Base-by-base conservation (phyloP, 2,329 filamentous ascomycete species). In the Exophiala dermatitidis region DNA sequence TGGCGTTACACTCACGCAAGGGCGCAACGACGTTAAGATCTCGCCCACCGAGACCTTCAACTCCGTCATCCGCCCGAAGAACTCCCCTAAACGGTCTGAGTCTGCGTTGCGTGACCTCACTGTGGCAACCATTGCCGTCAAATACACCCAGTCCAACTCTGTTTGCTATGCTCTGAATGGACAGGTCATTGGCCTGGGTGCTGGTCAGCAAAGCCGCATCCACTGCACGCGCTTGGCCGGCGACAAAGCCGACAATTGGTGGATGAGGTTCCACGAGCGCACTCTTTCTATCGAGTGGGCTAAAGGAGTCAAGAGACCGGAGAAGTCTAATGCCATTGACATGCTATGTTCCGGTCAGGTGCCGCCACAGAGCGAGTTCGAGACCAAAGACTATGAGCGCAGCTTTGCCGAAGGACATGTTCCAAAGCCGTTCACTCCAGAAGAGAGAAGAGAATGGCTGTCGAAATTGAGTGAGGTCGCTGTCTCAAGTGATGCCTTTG, bases 231-330 rank as follows among this genome's bases (percentile, higher is more conserved):
- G 93, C 62, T 82, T 98, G 48, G 93, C 93, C 7, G 93, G 93
- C 56, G 91, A 97, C 77, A 98, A 98, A 79, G 89, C 90, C 46
- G 93, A 98, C 73, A 96, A 95, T 79, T 97, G 91, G 91, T 98
- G 91, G 93, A 86, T 98, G 79, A 87, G 93, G 66, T 97, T 97
- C 83, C 88, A 96, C 77, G 85, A 88, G 63, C 85, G 88, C 49
- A 88, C 93, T 8, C 79, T 97, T 46, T 79, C 77, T 67, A 85
- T 98, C 70, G 88, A 91, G 77, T 98, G 90, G 88, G 96, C 95
- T 81, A 91, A 93, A 76, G 91, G 93, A 65, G 89, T 87, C 68
- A 97, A 97, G 83, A 84, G 93, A 53, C 81, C 93, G 44, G 91
- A 96, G 71, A 98, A 97, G 82, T 94, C 87, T 77, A 98, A 98